Base-by-base conservation (phyloP, 768 basidiomycete species). In the Tylopilus vinaceipallidus region DNA sequence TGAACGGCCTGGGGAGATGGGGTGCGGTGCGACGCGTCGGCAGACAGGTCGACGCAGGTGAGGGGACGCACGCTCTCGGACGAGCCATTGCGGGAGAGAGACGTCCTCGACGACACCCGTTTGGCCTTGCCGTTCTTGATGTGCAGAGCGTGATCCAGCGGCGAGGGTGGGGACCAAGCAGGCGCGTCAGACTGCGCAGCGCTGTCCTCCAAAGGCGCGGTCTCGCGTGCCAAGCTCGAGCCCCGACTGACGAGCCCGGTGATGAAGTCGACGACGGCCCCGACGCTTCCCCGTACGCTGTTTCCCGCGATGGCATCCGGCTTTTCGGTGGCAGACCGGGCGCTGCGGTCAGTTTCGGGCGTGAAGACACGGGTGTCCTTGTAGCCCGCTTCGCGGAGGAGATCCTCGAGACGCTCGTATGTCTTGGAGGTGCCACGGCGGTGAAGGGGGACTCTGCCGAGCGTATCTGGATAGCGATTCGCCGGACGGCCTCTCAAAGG, bases 281-380 rank as follows among this genome's bases (percentile, higher is more conserved):
- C 71, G 1, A 78, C 65, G 10, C 79, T 78, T 23, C 58, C 66
- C 43, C 74, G 71, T 49, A 77, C 63, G 44, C 71, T 74, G 20
- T 69, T 69, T 23, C 70, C 71, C 46, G 58, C 66, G 9, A 60
- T 43, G 58, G 63, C 52, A 50, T 48, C 61, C 30, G 45, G 54
- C 29, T 59, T 66, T 54, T 49, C 60, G 9, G 44, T 13, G 12
- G 66, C 62, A 11, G 61, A 62, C 19, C 61, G 59, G 22, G 64
- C 71, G 16, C 63, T 60, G 33, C 79, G 76, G 51, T 91, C 88
- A 4, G 77, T 73, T 67, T 93, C 90, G 8, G 93, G 92, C 0
- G 93, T 94, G 59, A 90, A 88, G 11, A 97, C 78, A 36, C 92
- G 80, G 3, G 91, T 94, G 63, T 95, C 93, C 66, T 91, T 92